phyloP scores from a whole-genome alignment of 1,284 basidiomycete species.

The Entoloma clypeatum region DNA sequence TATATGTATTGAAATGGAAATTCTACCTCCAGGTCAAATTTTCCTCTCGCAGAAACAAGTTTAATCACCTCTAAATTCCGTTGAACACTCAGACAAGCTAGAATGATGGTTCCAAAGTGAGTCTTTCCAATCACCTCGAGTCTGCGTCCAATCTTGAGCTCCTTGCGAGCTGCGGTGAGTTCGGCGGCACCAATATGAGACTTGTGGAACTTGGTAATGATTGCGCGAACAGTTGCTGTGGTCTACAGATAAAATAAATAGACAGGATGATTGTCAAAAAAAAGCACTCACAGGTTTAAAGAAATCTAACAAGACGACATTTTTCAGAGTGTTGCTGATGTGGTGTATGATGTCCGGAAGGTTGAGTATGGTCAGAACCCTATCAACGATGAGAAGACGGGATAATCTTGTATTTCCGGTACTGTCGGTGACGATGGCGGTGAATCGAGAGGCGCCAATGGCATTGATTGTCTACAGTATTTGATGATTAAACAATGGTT shows the following conservation, averaged over 20 bases:
- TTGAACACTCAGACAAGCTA: too few relatives aligned
- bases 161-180: conserved; percentile 15
- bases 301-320: conserved; percentile 26
- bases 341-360: conserved; percentile 31
- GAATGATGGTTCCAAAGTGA: conserved; percentile 24
- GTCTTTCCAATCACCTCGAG: conserved; percentile 29
- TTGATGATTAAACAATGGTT: too few relatives aligned
- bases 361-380: conserved; percentile 24
- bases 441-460: conserved; percentile 23
- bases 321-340: conserved; percentile 26
- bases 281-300: too few relatives aligned
- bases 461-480: conserved; percentile 22
- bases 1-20: neutral
- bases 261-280: neutral
- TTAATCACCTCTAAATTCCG: conserved; percentile 19
- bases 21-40: conserved; percentile 18
- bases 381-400: conserved; percentile 18
- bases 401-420: conserved; percentile 30
- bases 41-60: conserved; percentile 15
- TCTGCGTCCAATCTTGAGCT: conserved; percentile 19
- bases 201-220: conserved; percentile 19
- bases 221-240: conserved; percentile 2
- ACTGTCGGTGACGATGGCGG: conserved; percentile 26
- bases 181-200: conserved; percentile 23
- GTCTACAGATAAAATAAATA: neutral